phyloP scores from a whole-genome alignment of 768 basidiomycete species.

The Boletus barrowsii region DNA sequence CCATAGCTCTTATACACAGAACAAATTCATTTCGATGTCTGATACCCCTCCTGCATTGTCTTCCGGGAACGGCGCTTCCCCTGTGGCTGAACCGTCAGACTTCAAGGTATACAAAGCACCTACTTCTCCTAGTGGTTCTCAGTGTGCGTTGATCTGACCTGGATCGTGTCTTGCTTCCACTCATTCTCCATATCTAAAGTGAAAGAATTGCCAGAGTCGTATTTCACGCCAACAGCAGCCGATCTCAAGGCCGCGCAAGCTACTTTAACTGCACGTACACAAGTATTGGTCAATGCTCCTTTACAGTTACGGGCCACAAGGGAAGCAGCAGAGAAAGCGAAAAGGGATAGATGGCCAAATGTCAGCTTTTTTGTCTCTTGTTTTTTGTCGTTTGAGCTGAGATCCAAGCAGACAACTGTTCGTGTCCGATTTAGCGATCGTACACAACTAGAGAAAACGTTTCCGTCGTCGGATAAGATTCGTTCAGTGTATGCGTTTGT shows the following conservation, averaged over 20 bases:
- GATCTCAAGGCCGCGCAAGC: conserved; percentile 71
- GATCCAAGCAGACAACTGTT: conserved; percentile 62
- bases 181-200: conserved; percentile 17
- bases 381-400: conserved; percentile 9
- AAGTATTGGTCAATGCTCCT: conserved; percentile 66
- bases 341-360: conserved; percentile 67
- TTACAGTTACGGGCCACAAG: conserved; percentile 61
- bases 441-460: conserved; percentile 74
- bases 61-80: background rate
- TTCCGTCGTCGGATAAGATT: conserved; percentile 78
- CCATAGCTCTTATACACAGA: conserved; percentile 11
- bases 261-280: conserved; percentile 56
- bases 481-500: conserved; percentile 84
- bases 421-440: conserved; percentile 79
- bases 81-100: conserved; percentile 13
- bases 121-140: conserved; percentile 23
- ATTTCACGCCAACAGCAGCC: conserved; percentile 66
- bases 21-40: conserved; percentile 22
- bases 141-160: conserved; percentile 32
- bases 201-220: conserved; percentile 65
- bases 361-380: conserved; percentile 34
- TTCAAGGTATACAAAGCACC: conserved; percentile 54
- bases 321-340: conserved; percentile 59
- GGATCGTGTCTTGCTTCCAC: background rate
- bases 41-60: conserved; percentile 15